Evolutionary conservation across 176 grass and related monocot species (phyloP).

Genomic region (Elymus sibiricus): DNA sequence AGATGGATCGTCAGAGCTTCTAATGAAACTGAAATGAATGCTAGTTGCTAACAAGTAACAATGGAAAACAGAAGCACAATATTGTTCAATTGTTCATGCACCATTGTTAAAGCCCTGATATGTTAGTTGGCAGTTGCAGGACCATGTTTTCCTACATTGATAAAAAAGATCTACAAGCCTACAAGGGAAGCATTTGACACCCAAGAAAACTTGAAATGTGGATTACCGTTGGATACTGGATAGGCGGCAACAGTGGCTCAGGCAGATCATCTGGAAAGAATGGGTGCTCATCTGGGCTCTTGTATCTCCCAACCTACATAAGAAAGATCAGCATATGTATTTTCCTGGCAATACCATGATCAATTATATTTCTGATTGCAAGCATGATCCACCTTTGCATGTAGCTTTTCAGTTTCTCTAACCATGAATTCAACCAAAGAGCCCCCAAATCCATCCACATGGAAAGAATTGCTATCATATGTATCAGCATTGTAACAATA

Average conservation of each 20-base stretch:
- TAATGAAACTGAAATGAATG: neutral
- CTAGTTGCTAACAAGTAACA: neutral
- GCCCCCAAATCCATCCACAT: slow-evolving; percentile 68
- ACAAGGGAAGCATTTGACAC: slow-evolving; percentile 10
- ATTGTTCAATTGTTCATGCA: neutral
- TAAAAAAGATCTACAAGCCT: neutral
- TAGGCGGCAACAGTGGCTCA: slow-evolving; percentile 73
- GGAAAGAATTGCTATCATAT: slow-evolving; percentile 58
- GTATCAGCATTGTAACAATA: slow-evolving; percentile 75
- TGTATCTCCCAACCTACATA: slow-evolving; percentile 89
- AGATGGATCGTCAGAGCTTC: neutral
- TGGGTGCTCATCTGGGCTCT: slow-evolving; percentile 95
- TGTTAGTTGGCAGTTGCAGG: neutral
- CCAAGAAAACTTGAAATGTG: neutral
- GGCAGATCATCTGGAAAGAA: slow-evolving; percentile 88
- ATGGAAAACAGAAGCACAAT: neutral
- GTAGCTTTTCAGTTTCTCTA: slow-evolving; percentile 81
- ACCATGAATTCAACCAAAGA: slow-evolving; percentile 88
- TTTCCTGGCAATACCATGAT: neutral
- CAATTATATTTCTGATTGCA: neutral
- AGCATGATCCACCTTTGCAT: slow-evolving; percentile 58
- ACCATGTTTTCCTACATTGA: neutral
- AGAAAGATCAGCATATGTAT: slow-evolving; percentile 20
- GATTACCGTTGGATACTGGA: slow-evolving; percentile 78
- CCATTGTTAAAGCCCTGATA: neutral